Base-by-base conservation (phyloP, 2,329 filamentous ascomycete genomes). In the Fusarium papillatum region DNA sequence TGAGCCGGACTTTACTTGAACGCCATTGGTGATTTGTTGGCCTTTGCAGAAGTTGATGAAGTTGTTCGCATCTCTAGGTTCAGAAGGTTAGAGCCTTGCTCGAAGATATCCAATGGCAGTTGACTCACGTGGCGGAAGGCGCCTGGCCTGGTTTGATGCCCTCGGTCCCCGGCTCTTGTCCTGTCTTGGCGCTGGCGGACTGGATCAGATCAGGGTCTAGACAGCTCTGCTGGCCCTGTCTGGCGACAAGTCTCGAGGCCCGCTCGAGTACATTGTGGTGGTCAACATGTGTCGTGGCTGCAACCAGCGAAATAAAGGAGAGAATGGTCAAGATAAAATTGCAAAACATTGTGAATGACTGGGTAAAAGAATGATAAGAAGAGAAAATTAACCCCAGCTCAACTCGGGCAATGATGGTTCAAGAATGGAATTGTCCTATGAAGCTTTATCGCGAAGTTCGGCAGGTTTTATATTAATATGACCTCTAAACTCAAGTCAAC, bases 1-100 rank as follows among this genome's bases (percentile, higher is more conserved):
- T 38, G 91, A 93, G 24, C 91, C 91, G 6, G 75, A 80, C 70
- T 84, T 85, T 36, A 88, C 84, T 80, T 92, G 91, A 14, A 87
- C 81, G 78, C 91, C 91, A 78, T 93, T 90, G 72, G 91, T 92
- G 62, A 90, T 79, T 0, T 83, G 87, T 79, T 87, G 78, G 61
- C 87, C 88, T 7, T 82, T 71, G 78, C 89, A 91, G 80, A 91
- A 90, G 85, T 91, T 91, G 87, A 91, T 41, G 16, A 61, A 41
- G 11, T 61, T 61, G 24, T 39, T 61, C 29, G 22, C 36, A 61
- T 61, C 59, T n/a, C 59, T 61, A 17, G 1, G 10, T 8, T 29
- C 10, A 26, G 7, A 7, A 6, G 2, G 59, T 61, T n/a, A 61
- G 38, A n/a, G 31, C 1, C 8, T 43, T 39, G 16, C 11, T 29